phyloP scores from a whole-genome alignment of 768 basidiomycete genomes.

The Glaciozyma antarctica region DNA sequence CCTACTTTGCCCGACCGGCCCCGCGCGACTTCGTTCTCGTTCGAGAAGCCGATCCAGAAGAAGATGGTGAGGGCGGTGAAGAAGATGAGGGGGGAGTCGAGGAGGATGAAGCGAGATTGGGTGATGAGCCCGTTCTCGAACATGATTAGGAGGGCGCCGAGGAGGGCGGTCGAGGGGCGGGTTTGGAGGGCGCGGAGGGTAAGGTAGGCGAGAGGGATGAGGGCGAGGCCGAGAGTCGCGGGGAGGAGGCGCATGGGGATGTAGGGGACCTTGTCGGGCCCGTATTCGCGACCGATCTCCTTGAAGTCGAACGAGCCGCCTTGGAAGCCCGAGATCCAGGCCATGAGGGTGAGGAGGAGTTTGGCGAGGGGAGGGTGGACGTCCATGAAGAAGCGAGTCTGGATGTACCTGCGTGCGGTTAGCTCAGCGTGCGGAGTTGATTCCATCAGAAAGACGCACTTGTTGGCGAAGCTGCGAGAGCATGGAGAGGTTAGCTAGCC shows the following conservation, averaged over 20 bases:
- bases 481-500: background rate
- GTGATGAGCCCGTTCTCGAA: constrained; percentile 96
- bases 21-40: constrained; percentile 53
- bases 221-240: constrained; percentile 74
- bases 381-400: constrained; percentile 45
- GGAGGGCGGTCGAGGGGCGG: constrained; percentile 79
- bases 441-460: constrained; percentile 15
- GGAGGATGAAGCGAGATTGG: constrained; percentile 90
- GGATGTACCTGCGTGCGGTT: constrained; percentile 19
- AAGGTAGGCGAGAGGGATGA: constrained; percentile 82
- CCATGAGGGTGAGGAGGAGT: constrained; percentile 83
- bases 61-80: constrained; percentile 86
- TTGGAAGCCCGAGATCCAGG: constrained; percentile 74
- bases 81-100: constrained; percentile 96
- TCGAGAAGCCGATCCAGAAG: constrained; percentile 80
- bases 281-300: constrained; percentile 52
- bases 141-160: constrained; percentile 80
- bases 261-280: constrained; percentile 69
- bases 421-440: background rate
- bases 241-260: constrained; percentile 97
- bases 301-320: constrained; percentile 88
- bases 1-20: constrained; percentile 36
- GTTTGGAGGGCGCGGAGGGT: constrained; percentile 89
- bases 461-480: constrained; percentile 31
- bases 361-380: constrained; percentile 97